Percentiles rank a stretch among this genome's conserved stretches.
phyloP scores from a whole-genome alignment of 2,329 filamentous ascomycete genomes.

The Diaporthe citrichinensis region DNA sequence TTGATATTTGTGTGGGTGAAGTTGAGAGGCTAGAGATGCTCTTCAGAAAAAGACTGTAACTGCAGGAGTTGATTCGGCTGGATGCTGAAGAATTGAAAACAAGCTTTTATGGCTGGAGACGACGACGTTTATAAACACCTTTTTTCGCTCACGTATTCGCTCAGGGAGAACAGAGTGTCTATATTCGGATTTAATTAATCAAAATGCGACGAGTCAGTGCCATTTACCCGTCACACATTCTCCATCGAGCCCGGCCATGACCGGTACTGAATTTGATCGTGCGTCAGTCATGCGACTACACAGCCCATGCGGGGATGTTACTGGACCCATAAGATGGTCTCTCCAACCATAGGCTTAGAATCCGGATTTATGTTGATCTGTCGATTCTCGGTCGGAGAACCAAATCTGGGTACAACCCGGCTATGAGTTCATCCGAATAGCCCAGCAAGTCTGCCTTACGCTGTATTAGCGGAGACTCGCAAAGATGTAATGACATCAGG shows the following conservation, averaged over 20 bases:
- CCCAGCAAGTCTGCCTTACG: not conserved
- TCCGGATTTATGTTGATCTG: not conserved
- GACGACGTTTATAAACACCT: not conserved
- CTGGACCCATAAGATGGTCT: not conserved
- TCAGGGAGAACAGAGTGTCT: constrained; percentile 12
- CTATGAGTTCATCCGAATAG: not conserved
- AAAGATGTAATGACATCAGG: not conserved
- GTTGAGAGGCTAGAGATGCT: not conserved
- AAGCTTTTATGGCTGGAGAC: not conserved
- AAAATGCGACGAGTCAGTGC: constrained; percentile 23
- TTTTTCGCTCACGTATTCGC: not conserved
- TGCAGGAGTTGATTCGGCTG: not conserved
- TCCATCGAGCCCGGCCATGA: not conserved
- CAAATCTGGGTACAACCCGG: not conserved
- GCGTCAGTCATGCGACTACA: constrained; percentile 12
- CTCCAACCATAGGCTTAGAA: not conserved
- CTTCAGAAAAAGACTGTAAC: not conserved
- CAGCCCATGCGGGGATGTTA: constrained; percentile 24
- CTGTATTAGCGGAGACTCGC: too few relatives aligned
- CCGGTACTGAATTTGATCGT: constrained; percentile 12
- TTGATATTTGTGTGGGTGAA: not conserved
- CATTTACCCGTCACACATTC: constrained; percentile 4
- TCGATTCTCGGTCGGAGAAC: not conserved
- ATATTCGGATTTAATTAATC: not conserved
- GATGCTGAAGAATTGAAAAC: not conserved